Evolutionary conservation across 2,329 filamentous ascomycete species (phyloP).

Genomic region (Clonostachys solani): DNA sequence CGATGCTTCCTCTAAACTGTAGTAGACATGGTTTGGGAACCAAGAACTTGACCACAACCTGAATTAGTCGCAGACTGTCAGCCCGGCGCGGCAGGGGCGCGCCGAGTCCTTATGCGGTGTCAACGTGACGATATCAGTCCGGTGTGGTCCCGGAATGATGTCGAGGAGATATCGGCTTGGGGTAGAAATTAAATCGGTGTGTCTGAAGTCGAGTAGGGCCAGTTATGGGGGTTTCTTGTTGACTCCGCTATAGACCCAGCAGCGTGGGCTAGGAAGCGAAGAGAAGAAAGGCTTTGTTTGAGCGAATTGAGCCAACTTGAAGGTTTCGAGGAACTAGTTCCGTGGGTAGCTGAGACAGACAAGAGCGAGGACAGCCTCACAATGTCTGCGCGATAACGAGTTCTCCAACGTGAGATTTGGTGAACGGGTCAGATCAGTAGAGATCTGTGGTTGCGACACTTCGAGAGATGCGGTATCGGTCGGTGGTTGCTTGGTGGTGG

Average conservation of each 20-base stretch:
- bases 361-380: too few species aligned
- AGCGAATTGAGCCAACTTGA: conserved; percentile 92
- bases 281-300: conserved; percentile 66
- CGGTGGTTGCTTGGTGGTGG: background rate
- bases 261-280: conserved; percentile 86
- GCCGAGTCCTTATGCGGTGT: conserved; percentile 19
- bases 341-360: too few species aligned
- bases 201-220: conserved; percentile 12
- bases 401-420: too few species aligned
- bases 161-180: background rate
- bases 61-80: too few species aligned
- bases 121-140: conserved; percentile 6
- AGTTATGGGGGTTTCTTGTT: conserved; percentile 98
- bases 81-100: conserved; percentile 25
- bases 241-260: conserved; percentile 94
- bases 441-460: too few species aligned
- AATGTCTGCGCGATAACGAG: too few species aligned
- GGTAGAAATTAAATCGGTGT: conserved; percentile 1
- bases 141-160: conserved; percentile 6
- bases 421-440: too few species aligned
- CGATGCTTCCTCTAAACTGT: background rate
- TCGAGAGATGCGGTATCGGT: too few species aligned
- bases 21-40: background rate
- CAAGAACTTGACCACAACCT: background rate
- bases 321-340: conserved; percentile 40